A percentile compares a stretch with the other conserved stretches of the same genome.
These are phyloP conservation scores for Chalciporus piperatoides DNA, from an alignment of 1,284 basidiomycete species.

Conservation along the genomic window DNA sequence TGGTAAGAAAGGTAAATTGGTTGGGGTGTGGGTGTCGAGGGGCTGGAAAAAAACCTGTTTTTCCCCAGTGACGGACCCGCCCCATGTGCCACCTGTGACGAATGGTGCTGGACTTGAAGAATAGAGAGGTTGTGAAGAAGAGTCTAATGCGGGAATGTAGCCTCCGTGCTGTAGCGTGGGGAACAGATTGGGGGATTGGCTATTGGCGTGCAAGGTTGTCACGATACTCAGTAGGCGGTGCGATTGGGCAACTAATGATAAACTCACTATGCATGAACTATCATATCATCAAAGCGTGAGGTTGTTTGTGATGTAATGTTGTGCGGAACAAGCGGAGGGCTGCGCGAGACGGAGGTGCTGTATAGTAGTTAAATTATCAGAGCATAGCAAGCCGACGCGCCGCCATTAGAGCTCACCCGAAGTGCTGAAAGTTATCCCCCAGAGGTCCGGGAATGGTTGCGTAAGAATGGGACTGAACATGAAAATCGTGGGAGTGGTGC, in stretches of 20 bases:
- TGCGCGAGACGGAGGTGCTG: neutral
- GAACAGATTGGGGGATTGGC: neutral
- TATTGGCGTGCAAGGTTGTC: neutral
- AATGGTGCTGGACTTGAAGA: neutral
- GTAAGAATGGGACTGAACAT: neutral
- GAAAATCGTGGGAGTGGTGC: constrained; percentile 13
- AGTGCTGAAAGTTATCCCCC: constrained; percentile 1
- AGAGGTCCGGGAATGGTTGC: neutral
- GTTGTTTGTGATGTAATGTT: neutral
- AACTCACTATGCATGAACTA: constrained; percentile 14
- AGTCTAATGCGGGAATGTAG: neutral
- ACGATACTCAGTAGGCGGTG: neutral
- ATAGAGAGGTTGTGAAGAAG: neutral
- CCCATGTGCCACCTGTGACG: neutral
- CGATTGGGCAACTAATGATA: neutral
- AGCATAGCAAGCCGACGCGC: constrained; percentile 9
- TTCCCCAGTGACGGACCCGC: neutral
- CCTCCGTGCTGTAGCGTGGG: neutral
- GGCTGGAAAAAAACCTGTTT: neutral
- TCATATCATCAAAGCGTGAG: neutral
- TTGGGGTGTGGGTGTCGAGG: constrained; percentile 4
- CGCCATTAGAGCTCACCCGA: neutral
- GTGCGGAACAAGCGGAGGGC: neutral
- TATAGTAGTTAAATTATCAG: constrained; percentile 6
- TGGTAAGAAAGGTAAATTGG: constrained; percentile 2